Evolutionary conservation across 257 asterid species (phyloP).

Genomic region (Solanum stenotomum): DNA sequence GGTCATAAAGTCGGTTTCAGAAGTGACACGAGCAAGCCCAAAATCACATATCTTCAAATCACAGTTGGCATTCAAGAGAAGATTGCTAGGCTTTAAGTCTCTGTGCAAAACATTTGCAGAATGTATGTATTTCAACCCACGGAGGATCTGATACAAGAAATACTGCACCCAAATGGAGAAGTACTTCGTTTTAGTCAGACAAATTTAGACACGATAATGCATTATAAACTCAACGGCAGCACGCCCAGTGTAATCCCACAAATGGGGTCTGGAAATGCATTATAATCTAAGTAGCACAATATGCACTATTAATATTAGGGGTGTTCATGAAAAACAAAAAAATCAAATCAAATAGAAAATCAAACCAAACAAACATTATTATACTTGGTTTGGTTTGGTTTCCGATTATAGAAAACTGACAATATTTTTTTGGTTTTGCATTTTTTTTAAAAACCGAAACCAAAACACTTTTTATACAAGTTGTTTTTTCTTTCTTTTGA

Average conservation of each 20-base stretch:
- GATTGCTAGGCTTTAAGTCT: conserved; percentile 96
- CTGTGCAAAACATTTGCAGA: conserved; percentile 96
- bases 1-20: conserved; percentile 93
- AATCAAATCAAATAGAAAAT: neutral
- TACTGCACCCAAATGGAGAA: conserved; percentile 49
- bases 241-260: neutral
- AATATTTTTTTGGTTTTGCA: neutral
- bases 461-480: neutral
- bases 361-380: neutral
- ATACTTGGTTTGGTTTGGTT: neutral
- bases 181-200: neutral
- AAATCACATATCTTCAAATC: conserved; percentile 96
- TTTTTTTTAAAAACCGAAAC: neutral
- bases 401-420: neutral
- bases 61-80: conserved; percentile 89
- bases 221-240: neutral
- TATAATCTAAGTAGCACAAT: neutral
- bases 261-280: neutral
- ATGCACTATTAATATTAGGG: neutral
- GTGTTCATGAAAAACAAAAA: neutral
- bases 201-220: neutral
- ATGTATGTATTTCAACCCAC: conserved; percentile 93
- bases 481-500: neutral
- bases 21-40: conserved; percentile 94
- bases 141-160: conserved; percentile 97